Conservation (phyloP, 306 rosid genomes). For the Adenanthera pavonina region DNA sequence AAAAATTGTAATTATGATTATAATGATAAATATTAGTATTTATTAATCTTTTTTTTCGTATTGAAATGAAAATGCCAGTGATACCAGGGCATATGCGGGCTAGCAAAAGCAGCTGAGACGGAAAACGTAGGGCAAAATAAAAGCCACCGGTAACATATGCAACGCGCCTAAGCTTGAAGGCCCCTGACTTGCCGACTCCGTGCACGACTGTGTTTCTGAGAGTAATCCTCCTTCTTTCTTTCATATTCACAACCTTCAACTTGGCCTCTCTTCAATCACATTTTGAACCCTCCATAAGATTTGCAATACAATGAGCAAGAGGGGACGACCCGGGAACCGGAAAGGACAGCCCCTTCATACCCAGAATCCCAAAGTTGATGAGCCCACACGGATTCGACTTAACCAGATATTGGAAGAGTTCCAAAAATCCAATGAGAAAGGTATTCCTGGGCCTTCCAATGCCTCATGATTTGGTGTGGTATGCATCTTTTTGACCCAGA, state of each 20-base stretch:
- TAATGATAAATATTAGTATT: no score
- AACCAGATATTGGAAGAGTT: conserved; percentile 44
- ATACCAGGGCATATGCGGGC: not conserved
- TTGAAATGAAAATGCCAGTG: not conserved
- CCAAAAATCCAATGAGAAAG: conserved; percentile 51
- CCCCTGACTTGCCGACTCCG: not conserved
- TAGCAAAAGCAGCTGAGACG: not conserved
- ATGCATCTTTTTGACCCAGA: not conserved
- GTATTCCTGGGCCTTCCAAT: conserved; percentile 32
- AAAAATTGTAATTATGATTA: no score
- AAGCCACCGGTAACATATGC: not conserved
- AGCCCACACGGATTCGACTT: conserved; percentile 45
- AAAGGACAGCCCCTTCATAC: conserved; percentile 14
- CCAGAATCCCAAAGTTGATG: conserved; percentile 37
- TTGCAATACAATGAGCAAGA: not conserved
- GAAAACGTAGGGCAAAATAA: not conserved
- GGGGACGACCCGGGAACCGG: conserved; percentile 38
- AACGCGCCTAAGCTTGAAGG: conserved; percentile 1
- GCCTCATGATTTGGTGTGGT: not conserved
- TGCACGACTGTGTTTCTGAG: not conserved
- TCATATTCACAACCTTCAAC: not conserved
- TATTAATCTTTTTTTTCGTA: no score
- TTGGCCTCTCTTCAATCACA: not conserved
- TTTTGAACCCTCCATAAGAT: not conserved
- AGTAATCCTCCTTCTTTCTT: not conserved